These are phyloP conservation scores for Thyridium curvatum DNA, from an alignment of 2,329 filamentous ascomycete genomes.

Conservation along the genomic window DNA sequence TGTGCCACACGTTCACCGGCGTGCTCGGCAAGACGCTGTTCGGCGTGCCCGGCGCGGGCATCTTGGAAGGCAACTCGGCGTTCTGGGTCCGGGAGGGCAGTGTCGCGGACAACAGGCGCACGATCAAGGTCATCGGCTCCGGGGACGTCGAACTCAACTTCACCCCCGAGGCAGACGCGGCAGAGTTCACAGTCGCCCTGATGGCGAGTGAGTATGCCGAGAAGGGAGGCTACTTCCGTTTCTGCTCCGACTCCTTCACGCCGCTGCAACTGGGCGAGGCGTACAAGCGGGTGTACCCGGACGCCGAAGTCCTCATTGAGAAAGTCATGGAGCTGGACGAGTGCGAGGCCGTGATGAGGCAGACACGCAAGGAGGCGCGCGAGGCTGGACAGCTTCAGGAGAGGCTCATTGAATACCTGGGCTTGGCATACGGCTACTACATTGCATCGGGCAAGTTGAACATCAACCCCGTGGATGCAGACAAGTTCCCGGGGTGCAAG, in stretches of 20 bases:
- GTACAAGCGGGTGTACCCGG: slow-evolving; percentile 7
- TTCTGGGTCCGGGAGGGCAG: slow-evolving; percentile 10
- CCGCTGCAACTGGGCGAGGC: slow-evolving; percentile 9
- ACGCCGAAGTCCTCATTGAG: slow-evolving; percentile 6
- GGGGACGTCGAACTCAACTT: slow-evolving; percentile 8
- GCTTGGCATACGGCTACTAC: slow-evolving; percentile 7
- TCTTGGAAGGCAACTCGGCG: slow-evolving; percentile 9
- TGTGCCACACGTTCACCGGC: slow-evolving; percentile 22
- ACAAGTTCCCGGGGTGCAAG: slow-evolving; percentile 9
- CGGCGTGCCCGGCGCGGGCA: slow-evolving; percentile 6
- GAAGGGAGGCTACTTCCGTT: slow-evolving; percentile 10
- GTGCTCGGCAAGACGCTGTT: slow-evolving; percentile 18
- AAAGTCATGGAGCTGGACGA: slow-evolving; percentile 10
- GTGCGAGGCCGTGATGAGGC: slow-evolving; percentile 7
- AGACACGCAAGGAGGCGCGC: slow-evolving; percentile 4
- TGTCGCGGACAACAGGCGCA: slow-evolving; percentile 1
- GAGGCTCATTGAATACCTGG: neutral
- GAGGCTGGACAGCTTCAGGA: slow-evolving; percentile 8
- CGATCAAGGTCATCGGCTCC: slow-evolving; percentile 9
- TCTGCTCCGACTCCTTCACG: slow-evolving; percentile 10
- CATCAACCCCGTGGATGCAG: slow-evolving; percentile 14
- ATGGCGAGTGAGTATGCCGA: slow-evolving; percentile 7
- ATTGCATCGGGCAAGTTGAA: slow-evolving; percentile 12
- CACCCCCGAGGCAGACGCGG: slow-evolving; percentile 12
- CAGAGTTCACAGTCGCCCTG: slow-evolving; percentile 7